Conservation (phyloP, 2,329 filamentous ascomycete species). For the Endoconidiophora laricicola region DNA sequence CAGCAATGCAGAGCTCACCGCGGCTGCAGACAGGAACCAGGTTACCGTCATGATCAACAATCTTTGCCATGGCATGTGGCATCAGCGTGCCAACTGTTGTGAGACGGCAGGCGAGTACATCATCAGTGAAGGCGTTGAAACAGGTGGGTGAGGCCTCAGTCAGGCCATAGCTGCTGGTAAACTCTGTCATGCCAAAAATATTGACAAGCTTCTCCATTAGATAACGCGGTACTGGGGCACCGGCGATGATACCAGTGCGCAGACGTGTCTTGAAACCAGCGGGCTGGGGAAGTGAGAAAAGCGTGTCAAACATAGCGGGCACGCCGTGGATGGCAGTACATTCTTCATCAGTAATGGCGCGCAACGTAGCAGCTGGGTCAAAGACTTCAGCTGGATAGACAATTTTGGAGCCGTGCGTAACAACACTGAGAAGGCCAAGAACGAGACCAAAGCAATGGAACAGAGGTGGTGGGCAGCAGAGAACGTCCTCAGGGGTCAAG, state of each 20-base stretch:
- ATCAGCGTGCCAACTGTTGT: conserved; percentile 61
- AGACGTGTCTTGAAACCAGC: conserved; percentile 32
- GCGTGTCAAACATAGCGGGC: conserved; percentile 67
- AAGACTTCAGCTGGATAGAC: conserved; percentile 64
- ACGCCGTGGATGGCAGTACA: conserved; percentile 69
- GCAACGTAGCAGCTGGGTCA: conserved; percentile 47
- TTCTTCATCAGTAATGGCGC: conserved; percentile 46
- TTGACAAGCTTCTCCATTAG: conserved; percentile 58
- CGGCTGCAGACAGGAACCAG: conserved; percentile 49
- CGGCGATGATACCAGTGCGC: conserved; percentile 64
- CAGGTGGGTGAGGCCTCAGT: conserved; percentile 68
- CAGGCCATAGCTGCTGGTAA: conserved; percentile 53
- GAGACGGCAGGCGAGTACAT: conserved; percentile 48
- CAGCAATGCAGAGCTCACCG: conserved; percentile 63
- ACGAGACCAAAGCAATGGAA: conserved; percentile 81
- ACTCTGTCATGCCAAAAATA: conserved; percentile 59
- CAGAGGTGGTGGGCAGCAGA: conserved; percentile 69
- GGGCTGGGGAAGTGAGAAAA: conserved; percentile 31
- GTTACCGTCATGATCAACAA: conserved; percentile 50
- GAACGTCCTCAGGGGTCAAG: conserved; percentile 45
- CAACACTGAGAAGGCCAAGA: conserved; percentile 52
- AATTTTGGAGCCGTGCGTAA: conserved; percentile 61
- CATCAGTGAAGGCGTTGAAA: conserved; percentile 64
- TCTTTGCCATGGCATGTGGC: conserved; percentile 62
- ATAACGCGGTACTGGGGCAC: conserved; percentile 57